A percentile compares a stretch with the other conserved stretches of the same genome.
phyloP scores from a whole-genome alignment of 495 filamentous ascomycete genomes.

The Staphylotrichum tortipilum region DNA sequence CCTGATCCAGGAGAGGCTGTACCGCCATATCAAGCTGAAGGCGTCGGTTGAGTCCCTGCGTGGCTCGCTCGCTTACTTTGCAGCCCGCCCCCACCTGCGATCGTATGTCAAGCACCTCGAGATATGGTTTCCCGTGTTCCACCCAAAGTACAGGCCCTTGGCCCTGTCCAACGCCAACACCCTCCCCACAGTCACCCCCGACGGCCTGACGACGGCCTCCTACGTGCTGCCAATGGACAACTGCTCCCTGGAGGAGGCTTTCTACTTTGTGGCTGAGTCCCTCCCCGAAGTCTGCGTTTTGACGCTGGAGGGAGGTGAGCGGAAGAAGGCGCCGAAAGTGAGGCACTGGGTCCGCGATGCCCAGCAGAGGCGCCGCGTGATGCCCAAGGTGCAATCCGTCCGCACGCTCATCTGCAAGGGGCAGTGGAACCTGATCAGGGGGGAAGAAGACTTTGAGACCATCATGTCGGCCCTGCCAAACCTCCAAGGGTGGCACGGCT shows the following conservation, averaged over 20 bases:
- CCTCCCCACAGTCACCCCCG: conserved; percentile 38
- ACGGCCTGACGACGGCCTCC: conserved; percentile 41
- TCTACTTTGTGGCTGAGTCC: conserved; percentile 45
- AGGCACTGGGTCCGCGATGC: conserved; percentile 42
- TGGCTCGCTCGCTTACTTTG: conserved; percentile 50
- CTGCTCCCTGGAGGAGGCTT: conserved; percentile 59
- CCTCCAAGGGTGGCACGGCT: conserved; percentile 61
- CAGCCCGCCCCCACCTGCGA: conserved; percentile 47
- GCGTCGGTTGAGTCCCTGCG: conserved; percentile 52
- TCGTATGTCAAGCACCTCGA: conserved; percentile 61
- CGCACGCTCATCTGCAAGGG: conserved; percentile 61
- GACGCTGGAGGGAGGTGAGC: conserved; percentile 68
- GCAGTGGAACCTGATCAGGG: conserved; percentile 66
- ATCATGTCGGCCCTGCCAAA: conserved; percentile 54
- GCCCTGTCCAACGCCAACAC: conserved; percentile 35
- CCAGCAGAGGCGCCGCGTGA: conserved; percentile 11
- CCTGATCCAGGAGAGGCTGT: conserved; percentile 60
- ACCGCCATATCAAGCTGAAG: conserved; percentile 66
- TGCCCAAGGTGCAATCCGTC: conserved; percentile 29
- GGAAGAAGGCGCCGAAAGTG: conserved; percentile 59
- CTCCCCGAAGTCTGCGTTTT: conserved; percentile 55
- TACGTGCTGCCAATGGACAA: conserved; percentile 53
- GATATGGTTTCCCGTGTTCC: conserved; percentile 67
- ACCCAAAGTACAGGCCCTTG: conserved; percentile 36
- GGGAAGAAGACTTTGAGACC: conserved; percentile 52